Percentiles rank a stretch among this genome's conserved stretches.
These are phyloP conservation scores for Coccinonectria pachysandricola DNA, from an alignment of 2,329 filamentous ascomycete genomes.

Conservation along the genomic window DNA sequence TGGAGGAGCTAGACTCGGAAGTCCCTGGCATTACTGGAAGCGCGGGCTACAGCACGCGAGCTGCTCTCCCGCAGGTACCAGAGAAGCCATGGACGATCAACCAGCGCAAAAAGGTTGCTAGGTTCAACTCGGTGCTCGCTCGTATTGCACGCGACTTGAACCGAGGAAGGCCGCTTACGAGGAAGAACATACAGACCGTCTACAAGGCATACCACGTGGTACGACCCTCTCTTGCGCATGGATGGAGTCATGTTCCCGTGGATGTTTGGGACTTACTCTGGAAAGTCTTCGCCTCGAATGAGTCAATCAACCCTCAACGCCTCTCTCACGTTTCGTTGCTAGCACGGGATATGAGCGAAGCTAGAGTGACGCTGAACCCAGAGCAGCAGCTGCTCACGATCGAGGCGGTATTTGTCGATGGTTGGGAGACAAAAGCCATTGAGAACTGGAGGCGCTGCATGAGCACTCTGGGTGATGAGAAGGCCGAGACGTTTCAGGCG, in stretches of 20 bases:
- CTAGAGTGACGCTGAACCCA: conserved; percentile 43
- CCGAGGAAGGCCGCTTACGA: conserved; percentile 18
- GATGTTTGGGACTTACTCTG: conserved; percentile 58
- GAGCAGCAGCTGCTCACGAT: conserved; percentile 56
- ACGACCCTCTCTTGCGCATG: conserved; percentile 31
- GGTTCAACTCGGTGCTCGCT: conserved; percentile 24
- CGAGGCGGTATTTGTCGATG: conserved; percentile 55
- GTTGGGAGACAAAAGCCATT: conserved; percentile 48
- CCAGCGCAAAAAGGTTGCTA: conserved; percentile 28
- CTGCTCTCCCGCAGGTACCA: conserved; percentile 25
- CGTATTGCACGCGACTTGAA: conserved; percentile 20
- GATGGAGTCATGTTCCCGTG: conserved; percentile 45
- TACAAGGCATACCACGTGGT: conserved; percentile 43
- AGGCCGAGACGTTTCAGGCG: conserved; percentile 34
- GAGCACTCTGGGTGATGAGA: conserved; percentile 37
- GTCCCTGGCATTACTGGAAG: conserved; percentile 17
- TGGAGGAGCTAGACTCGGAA: conserved; percentile 22
- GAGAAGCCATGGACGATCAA: conserved; percentile 26
- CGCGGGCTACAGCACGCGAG: conserved; percentile 15
- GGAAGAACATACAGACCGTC: conserved; percentile 27
- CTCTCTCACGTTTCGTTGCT: conserved; percentile 52
- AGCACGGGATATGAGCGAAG: conserved; percentile 54
- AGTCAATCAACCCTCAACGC: conserved; percentile 40
- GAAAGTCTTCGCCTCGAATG: conserved; percentile 45
- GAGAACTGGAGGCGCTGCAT: conserved; percentile 53